Evolutionary conservation across 2,329 filamentous ascomycete genomes (phyloP).

Genomic region (Fusarium albidum): DNA sequence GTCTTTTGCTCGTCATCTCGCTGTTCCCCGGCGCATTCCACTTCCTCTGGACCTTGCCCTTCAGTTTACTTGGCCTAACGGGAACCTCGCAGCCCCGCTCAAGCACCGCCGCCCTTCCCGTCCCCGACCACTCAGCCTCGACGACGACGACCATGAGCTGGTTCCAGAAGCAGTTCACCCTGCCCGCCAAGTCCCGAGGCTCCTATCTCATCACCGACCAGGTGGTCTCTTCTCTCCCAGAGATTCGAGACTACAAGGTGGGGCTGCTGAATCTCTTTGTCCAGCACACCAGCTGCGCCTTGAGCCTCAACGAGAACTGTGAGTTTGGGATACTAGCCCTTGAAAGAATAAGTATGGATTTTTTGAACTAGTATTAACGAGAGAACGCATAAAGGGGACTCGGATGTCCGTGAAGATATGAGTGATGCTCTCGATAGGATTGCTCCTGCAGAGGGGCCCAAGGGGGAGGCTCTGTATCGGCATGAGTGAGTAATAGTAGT

Average conservation of each 20-base stretch:
- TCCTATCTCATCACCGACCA: slow-evolving; percentile 89
- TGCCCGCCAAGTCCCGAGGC: slow-evolving; percentile 80
- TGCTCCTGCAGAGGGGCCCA: slow-evolving; percentile 78
- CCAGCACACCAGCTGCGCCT: slow-evolving; percentile 92
- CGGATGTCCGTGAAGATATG: slow-evolving; percentile 91
- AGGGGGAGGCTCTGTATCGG: slow-evolving; percentile 78
- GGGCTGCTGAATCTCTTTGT: slow-evolving; percentile 90
- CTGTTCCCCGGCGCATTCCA: slow-evolving; percentile 65
- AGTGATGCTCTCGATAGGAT: slow-evolving; percentile 91
- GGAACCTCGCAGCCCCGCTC: slow-evolving; percentile 40
- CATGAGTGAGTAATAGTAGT: slow-evolving; percentile 69
- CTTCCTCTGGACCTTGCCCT: slow-evolving; percentile 58
- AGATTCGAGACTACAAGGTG: slow-evolving; percentile 83
- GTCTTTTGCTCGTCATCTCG: slow-evolving; percentile 57
- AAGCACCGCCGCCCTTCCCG: slow-evolving; percentile 39
- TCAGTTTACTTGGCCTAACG: slow-evolving; percentile 50
- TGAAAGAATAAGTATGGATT: too few relatives aligned
- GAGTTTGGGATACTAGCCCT: slow-evolving; percentile 23
- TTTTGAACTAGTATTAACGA: slow-evolving; percentile 53
- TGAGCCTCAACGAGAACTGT: slow-evolving; percentile 93
- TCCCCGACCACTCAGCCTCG: slow-evolving; percentile 31
- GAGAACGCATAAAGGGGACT: slow-evolving; percentile 59
- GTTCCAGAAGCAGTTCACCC: slow-evolving; percentile 85
- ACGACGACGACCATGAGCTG: slow-evolving; percentile 67
- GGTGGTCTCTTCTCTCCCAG: slow-evolving; percentile 75